A percentile compares a stretch with the other conserved stretches of the same genome.
These are phyloP conservation scores for Wickerhamiella kurtzmanii DNA, from an alignment of 805 yeast genomes.

Conservation along the genomic window DNA sequence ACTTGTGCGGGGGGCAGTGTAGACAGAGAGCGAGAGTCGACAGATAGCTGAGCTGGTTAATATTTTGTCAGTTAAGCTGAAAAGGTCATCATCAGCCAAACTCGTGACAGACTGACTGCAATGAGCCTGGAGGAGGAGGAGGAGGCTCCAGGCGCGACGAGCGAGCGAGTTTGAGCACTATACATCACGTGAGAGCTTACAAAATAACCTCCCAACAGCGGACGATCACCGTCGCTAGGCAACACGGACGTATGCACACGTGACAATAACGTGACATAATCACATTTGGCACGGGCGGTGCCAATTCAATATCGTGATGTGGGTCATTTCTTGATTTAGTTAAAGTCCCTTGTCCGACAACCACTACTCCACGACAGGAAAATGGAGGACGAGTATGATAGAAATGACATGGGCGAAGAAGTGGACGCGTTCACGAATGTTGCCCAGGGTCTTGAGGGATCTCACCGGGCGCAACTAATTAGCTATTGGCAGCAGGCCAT, in stretches of 20 bases:
- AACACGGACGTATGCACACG: too few species aligned
- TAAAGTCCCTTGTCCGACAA: neutral
- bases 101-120: too few species aligned
- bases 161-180: neutral
- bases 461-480: constrained; percentile 77
- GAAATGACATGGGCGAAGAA: constrained; percentile 14
- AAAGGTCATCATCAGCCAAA: too few species aligned
- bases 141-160: too few species aligned
- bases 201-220: neutral
- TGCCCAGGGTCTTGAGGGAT: constrained; percentile 79
- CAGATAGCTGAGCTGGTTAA: too few species aligned
- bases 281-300: neutral
- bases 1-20: too few species aligned
- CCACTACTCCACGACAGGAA: neutral
- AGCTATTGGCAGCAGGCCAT: constrained; percentile 96
- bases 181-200: neutral
- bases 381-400: constrained; percentile 7
- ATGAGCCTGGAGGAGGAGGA: too few species aligned
- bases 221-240: too few species aligned
- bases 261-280: neutral
- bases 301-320: neutral
- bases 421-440: constrained; percentile 74
- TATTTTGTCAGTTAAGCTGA: too few species aligned
- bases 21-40: too few species aligned
- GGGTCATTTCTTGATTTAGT: neutral